A percentile compares a stretch with the other conserved stretches of the same genome.
phyloP scores from a whole-genome alignment of 345 rosid species.

The Lepidium didymum region DNA sequence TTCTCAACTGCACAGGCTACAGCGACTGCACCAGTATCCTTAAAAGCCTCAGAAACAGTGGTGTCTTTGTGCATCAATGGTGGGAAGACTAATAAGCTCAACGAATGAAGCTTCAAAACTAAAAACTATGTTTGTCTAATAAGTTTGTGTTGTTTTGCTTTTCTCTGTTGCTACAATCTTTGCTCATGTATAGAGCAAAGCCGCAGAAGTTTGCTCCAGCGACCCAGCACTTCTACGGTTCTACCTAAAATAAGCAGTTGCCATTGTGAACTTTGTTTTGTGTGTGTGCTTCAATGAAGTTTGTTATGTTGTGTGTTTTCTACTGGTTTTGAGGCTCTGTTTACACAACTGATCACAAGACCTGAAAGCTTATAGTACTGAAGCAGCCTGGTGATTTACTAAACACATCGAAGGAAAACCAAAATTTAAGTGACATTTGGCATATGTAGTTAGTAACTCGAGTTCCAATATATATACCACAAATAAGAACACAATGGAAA shows the following conservation, averaged over 20 bases:
- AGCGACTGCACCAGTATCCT: conserved; percentile 45
- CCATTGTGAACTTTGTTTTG: conserved; percentile 11
- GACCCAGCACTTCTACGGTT: conserved; percentile 18
- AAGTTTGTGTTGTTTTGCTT: background rate
- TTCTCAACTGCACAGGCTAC: conserved; percentile 49
- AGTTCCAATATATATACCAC: conserved; percentile 2
- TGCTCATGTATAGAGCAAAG: conserved; percentile 17
- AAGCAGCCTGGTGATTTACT: background rate
- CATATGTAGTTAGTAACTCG: background rate
- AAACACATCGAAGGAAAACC: background rate
- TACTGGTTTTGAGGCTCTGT: background rate
- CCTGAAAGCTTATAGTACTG: background rate
- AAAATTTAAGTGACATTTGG: background rate
- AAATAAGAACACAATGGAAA: background rate
- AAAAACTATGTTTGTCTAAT: background rate
- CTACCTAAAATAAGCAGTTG: conserved; percentile 27
- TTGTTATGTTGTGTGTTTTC: conserved; percentile 19
- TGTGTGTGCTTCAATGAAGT: conserved; percentile 18
- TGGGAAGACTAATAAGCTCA: conserved; percentile 44
- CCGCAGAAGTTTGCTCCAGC: conserved; percentile 21
- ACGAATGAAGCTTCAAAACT: conserved; percentile 7
- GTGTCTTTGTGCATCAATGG: conserved; percentile 89
- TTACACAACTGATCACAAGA: background rate
- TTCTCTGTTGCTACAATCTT: background rate
- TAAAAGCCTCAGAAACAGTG: conserved; percentile 57